Percentiles rank a stretch among this genome's conserved stretches.
Evolutionary conservation across 345 rosid genomes (phyloP).

Genomic region (Pseudoturritis turrita): DNA sequence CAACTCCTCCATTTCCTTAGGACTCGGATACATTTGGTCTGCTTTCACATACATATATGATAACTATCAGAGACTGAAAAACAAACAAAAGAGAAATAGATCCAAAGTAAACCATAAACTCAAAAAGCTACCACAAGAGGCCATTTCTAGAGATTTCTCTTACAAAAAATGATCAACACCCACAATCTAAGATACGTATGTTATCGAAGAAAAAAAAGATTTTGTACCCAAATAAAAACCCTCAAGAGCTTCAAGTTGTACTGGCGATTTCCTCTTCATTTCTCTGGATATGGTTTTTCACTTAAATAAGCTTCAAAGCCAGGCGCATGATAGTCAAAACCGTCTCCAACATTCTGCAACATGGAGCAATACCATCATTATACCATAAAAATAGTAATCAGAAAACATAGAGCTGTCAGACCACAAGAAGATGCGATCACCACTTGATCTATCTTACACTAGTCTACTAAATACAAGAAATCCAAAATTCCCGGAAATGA

Average conservation of each 20-base stretch:
- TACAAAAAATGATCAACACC: not conserved
- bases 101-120: not conserved
- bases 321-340: constrained; percentile 10
- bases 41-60: constrained; percentile 25
- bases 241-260: too few relatives aligned
- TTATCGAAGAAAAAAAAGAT: not conserved
- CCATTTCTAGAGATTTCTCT: not conserved
- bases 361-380: not conserved
- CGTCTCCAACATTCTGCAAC: constrained; percentile 30
- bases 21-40: constrained; percentile 63
- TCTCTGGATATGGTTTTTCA: too few relatives aligned
- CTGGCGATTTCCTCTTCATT: too few relatives aligned
- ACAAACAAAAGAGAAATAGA: not conserved
- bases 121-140: not conserved
- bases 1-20: constrained; percentile 46
- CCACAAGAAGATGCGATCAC: constrained; percentile 5
- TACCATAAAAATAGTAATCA: not conserved
- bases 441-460: not conserved
- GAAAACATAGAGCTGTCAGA: not conserved
- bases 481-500: not conserved
- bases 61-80: not conserved
- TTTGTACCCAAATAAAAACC: constrained; percentile 51
- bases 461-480: not conserved
- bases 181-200: not conserved
- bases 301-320: too few relatives aligned